Evolutionary conservation across 352 stramenopile species (phyloP), one percentile per base, ranked within the genome.

Genomic region (Lagenidium sp.): DNA sequence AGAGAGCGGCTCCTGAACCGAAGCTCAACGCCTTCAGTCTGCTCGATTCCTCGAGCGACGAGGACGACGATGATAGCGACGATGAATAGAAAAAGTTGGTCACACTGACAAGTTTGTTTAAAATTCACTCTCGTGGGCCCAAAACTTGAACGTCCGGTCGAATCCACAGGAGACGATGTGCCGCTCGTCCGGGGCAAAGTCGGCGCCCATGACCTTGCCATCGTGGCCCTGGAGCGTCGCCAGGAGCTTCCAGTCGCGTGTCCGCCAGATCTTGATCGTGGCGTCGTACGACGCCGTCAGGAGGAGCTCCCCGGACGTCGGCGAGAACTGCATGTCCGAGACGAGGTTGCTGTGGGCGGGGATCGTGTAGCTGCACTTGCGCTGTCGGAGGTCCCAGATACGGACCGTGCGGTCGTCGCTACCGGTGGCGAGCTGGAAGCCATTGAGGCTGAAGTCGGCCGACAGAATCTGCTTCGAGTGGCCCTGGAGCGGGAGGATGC

Each of bases 321-420:
- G 76, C 6, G 85, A 95, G 42, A 85, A 94, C 46, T 83, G 80
- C 23, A 97, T 74, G 29, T 97, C 84, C 7, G 92, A 94, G 41
- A 99, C 85, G 35, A 99, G 63, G 23, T 78, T 94, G n/a, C 76
- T 95, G 60, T 99, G 95, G 5, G 94, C 96, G 16, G 95, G 93
- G 26, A 99, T 60, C 25, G 87, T 95, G 58, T 97, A 96, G 36
- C 68, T 74, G 44, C 80, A 84, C 53, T 94, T 94, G 34, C 89
- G 80, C 31, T 89, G 75, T 12, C 95, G 77, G 34, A 98, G 55
- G 63, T 99, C 96, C 96, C 96, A 99, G 32, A 98, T 81, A 37
- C 95, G 88, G 29, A 97, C 85, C 2, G 83, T 97, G 24, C 96
- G 92, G 58, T 99, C 96, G 55, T 97, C 89, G n/a, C 88, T 96